Percentiles rank a stretch among this genome's conserved stretches.
phyloP scores from a whole-genome alignment of 1,139 yeast genomes.

The Meyerozyma carpophila region DNA sequence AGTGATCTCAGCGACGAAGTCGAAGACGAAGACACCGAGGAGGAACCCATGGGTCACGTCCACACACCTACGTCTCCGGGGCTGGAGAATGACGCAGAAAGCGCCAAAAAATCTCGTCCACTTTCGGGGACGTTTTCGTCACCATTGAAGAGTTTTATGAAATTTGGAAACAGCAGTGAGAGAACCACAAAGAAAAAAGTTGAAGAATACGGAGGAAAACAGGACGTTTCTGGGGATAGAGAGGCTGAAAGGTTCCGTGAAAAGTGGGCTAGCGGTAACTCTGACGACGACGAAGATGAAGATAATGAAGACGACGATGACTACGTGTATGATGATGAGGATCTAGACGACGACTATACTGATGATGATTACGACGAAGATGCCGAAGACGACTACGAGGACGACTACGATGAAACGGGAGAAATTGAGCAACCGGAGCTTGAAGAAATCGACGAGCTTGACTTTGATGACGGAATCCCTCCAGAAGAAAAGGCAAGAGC shows the following conservation, averaged over 20 bases:
- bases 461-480: slow-evolving; percentile 9
- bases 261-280: slow-evolving; percentile 16
- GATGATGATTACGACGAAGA: slow-evolving; percentile 18
- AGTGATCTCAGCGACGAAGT: slow-evolving; percentile 48
- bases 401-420: slow-evolving; percentile 14
- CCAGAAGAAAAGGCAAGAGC: slow-evolving; percentile 8
- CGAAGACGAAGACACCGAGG: slow-evolving; percentile 21
- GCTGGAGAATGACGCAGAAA: slow-evolving; percentile 2
- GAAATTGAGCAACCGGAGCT: slow-evolving; percentile 2
- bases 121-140: slow-evolving; percentile 35
- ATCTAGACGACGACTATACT: slow-evolving; percentile 19
- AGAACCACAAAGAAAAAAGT: slow-evolving; percentile 7
- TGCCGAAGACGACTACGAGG: slow-evolving; percentile 21
- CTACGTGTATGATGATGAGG: slow-evolving; percentile 21
- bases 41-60: slow-evolving; percentile 15
- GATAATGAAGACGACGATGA: slow-evolving; percentile 24
- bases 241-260: neutral
- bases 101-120: slow-evolving; percentile 23
- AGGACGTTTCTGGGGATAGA: neutral
- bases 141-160: slow-evolving; percentile 41
- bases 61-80: slow-evolving; percentile 10
- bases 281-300: slow-evolving; percentile 24
- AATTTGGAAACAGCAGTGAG: slow-evolving; percentile 20
- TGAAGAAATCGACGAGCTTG: slow-evolving; percentile 9
- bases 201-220: slow-evolving; percentile 8